Conservation (phyloP, 2,329 filamentous ascomycete species). For the Trichophyton verrucosum region DNA sequence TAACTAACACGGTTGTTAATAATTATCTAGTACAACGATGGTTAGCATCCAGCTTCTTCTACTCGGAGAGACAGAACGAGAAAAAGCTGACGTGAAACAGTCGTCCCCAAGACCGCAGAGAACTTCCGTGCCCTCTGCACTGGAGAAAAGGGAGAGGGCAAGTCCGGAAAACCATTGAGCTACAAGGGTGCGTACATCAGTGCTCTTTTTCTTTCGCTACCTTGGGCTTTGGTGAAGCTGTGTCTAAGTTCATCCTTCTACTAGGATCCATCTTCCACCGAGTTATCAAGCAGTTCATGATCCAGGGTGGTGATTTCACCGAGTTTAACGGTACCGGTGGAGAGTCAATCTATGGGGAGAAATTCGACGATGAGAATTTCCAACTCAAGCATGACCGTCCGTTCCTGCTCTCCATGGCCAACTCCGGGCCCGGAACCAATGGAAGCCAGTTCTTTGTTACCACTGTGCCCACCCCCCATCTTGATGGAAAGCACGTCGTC, state of each 20-base stretch:
- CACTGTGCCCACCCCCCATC: slow-evolving; percentile 84
- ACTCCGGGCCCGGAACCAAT: slow-evolving; percentile 89
- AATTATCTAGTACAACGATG: slow-evolving; percentile 35
- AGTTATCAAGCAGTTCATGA: slow-evolving; percentile 98
- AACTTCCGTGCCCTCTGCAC: slow-evolving; percentile 83
- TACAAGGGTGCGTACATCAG: slow-evolving; percentile 54
- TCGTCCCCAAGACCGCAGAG: slow-evolving; percentile 71
- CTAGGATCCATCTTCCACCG: slow-evolving; percentile 77
- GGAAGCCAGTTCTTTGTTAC: slow-evolving; percentile 98
- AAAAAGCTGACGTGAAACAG: neutral
- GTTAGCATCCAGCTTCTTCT: slow-evolving; percentile 36
- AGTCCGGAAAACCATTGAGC: slow-evolving; percentile 70
- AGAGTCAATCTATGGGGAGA: slow-evolving; percentile 93
- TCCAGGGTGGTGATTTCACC: slow-evolving; percentile 95
- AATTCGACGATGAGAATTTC: slow-evolving; percentile 97
- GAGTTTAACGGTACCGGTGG: slow-evolving; percentile 87
- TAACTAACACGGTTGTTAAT: neutral
- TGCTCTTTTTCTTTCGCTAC: neutral
- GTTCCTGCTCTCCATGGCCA: slow-evolving; percentile 94
- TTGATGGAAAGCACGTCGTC: slow-evolving; percentile 94
- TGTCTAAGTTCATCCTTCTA: neutral
- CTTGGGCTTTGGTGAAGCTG: neutral
- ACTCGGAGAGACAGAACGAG: slow-evolving; percentile 21
- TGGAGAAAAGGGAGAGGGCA: slow-evolving; percentile 65
- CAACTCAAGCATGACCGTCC: slow-evolving; percentile 80